A percentile compares a stretch with the other conserved stretches of the same genome.
Conservation (phyloP, 148 eudicot species). For the Persicaria tinctoria region DNA sequence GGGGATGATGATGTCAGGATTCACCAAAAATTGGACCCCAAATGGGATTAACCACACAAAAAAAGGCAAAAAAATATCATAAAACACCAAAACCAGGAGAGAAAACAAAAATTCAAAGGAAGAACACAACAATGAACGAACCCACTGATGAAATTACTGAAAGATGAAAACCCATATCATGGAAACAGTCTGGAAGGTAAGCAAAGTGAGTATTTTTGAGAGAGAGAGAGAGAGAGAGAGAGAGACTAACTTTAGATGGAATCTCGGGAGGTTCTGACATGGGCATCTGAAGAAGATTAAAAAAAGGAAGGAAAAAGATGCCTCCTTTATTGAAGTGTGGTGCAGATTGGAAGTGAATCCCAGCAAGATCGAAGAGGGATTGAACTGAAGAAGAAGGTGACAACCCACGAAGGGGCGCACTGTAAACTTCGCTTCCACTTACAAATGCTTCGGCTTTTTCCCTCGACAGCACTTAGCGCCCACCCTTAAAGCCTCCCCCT, state of each 20-base stretch:
- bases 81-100: not conserved
- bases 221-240: slow-evolving; percentile 5
- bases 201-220: not conserved
- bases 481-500: slow-evolving; percentile 2
- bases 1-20: slow-evolving; percentile 15
- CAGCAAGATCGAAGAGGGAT: not conserved
- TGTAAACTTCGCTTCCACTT: slow-evolving; percentile 1
- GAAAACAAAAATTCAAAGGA: not conserved
- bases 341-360: slow-evolving; percentile 4
- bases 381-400: not conserved
- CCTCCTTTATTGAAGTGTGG: slow-evolving; percentile 6
- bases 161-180: slow-evolving; percentile 1
- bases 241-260: slow-evolving; percentile 32
- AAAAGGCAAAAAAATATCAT: not conserved
- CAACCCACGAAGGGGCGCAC: slow-evolving; percentile 4
- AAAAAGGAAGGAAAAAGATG: not conserved
- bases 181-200: slow-evolving; percentile 6
- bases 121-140: not conserved
- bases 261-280: slow-evolving; percentile 22
- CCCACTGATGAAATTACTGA: not conserved
- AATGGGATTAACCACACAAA: slow-evolving; percentile 10
- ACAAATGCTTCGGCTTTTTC: not conserved
- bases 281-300: slow-evolving; percentile 21
- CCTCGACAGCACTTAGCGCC: not conserved
- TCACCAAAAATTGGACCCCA: slow-evolving; percentile 16